A percentile compares a stretch with the other conserved stretches of the same genome.
Evolutionary conservation across 2,329 filamentous ascomycete genomes (phyloP).

Genomic region (Rhytidhysteron rufulum): DNA sequence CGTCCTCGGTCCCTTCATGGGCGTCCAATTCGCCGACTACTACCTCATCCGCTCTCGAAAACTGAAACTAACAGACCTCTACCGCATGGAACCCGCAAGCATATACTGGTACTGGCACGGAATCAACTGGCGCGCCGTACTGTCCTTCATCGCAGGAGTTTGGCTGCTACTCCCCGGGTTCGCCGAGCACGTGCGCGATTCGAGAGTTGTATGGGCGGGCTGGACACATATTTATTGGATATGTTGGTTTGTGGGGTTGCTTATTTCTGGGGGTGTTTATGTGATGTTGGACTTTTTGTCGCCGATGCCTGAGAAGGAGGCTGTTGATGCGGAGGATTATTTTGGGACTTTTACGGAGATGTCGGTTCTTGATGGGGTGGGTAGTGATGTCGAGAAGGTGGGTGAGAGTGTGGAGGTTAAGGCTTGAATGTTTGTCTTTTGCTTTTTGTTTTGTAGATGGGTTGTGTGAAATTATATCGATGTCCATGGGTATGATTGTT

Average conservation of each 20-base stretch:
- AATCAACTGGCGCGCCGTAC: slow-evolving; percentile 43
- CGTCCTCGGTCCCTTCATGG: slow-evolving; percentile 47
- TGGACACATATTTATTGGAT: neutral
- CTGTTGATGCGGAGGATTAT: neutral
- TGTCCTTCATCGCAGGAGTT: slow-evolving; percentile 37
- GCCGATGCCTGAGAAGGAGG: neutral
- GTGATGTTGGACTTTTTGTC: neutral
- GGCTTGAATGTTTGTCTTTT: too few species aligned
- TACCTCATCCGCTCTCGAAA: slow-evolving; percentile 38
- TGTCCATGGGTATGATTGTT: too few species aligned
- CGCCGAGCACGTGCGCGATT: neutral
- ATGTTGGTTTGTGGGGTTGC: neutral
- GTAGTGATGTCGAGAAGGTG: too few species aligned
- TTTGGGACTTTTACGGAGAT: neutral
- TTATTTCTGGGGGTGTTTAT: neutral
- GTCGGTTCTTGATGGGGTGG: too few species aligned
- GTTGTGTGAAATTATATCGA: too few species aligned
- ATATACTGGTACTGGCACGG: slow-evolving; percentile 44
- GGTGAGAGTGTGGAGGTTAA: too few species aligned
- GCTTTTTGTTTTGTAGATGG: too few species aligned
- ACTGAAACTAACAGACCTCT: slow-evolving; percentile 44
- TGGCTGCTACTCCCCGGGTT: neutral
- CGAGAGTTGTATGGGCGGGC: neutral
- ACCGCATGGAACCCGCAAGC: slow-evolving; percentile 29
- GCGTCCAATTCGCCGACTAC: slow-evolving; percentile 46